phyloP scores from a whole-genome alignment of 805 yeast species.

The Candida tammaniensis region DNA sequence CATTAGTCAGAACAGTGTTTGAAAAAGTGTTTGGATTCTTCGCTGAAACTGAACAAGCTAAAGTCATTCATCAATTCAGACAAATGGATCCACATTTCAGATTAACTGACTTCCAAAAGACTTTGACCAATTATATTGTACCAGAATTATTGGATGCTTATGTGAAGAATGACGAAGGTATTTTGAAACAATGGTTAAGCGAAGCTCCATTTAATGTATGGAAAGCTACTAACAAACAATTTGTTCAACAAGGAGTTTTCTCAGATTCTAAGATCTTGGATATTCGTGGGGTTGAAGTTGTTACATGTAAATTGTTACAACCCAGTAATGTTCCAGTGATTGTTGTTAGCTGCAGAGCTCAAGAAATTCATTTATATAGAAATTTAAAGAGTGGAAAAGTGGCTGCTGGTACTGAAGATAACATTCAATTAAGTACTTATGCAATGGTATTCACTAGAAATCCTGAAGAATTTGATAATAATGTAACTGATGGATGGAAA shows the following conservation, averaged over 20 bases:
- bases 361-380: conserved; percentile 87
- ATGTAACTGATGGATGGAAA: conserved; percentile 96
- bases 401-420: conserved; percentile 94
- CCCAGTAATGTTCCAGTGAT: conserved; percentile 91
- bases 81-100: conserved; percentile 88
- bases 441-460: conserved; percentile 94
- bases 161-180: conserved; percentile 82
- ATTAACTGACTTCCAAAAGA: conserved; percentile 71
- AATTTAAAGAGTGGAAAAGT: conserved; percentile 89
- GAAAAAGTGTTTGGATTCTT: conserved; percentile 84
- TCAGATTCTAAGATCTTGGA: conserved; percentile 91
- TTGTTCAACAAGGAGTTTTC: conserved; percentile 84
- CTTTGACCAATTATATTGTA: conserved; percentile 85
- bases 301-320: conserved; percentile 80
- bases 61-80: conserved; percentile 82
- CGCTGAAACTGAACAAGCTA: conserved; percentile 95
- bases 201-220: conserved; percentile 97
- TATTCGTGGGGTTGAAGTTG: conserved; percentile 91
- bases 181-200: conserved; percentile 85
- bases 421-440: conserved; percentile 87
- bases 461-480: conserved; percentile 87
- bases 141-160: conserved; percentile 97
- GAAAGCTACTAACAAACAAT: conserved; percentile 88
- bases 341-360: conserved; percentile 94
- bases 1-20: conserved; percentile 72